A percentile compares a stretch with the other conserved stretches of the same genome.
phyloP scores from a whole-genome alignment of 306 rosid genomes.

The Dryas octopetala region DNA sequence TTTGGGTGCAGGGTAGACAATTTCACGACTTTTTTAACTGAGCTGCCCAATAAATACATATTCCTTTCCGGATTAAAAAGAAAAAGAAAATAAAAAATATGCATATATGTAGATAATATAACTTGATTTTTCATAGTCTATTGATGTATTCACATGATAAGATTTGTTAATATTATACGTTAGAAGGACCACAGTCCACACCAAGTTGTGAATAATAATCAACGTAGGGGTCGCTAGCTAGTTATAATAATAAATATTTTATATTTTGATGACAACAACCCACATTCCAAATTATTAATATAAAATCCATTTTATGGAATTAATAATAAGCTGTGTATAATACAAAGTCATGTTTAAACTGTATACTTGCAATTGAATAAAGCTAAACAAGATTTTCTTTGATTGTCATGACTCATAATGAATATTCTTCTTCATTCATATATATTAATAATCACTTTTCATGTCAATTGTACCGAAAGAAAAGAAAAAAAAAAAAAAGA shows the following conservation, averaged over 20 bases:
- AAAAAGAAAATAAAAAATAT: not conserved
- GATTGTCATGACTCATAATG: not conserved
- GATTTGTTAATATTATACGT: not conserved
- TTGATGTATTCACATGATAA: conserved; percentile 7
- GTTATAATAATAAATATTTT: too few species aligned
- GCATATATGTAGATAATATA: not conserved
- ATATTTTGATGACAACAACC: conserved; percentile 20
- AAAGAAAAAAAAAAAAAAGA: not conserved
- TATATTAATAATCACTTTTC: too few species aligned
- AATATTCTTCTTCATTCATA: conserved; percentile 12
- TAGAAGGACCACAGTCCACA: conserved; percentile 21
- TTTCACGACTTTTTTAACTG: too few species aligned
- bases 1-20: too few species aligned
- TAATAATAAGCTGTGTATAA: not conserved
- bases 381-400: conserved; percentile 8
- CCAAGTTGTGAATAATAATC: conserved; percentile 12
- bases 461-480: too few species aligned
- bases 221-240: not conserved
- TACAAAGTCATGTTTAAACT: not conserved
- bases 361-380: conserved; percentile 17
- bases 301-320: not conserved
- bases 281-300: conserved; percentile 28
- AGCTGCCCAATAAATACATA: too few species aligned
- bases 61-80: too few species aligned
- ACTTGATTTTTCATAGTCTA: not conserved